Conservation (phyloP, 768 basidiomycete species). For the Xanthoconium stramineum region DNA sequence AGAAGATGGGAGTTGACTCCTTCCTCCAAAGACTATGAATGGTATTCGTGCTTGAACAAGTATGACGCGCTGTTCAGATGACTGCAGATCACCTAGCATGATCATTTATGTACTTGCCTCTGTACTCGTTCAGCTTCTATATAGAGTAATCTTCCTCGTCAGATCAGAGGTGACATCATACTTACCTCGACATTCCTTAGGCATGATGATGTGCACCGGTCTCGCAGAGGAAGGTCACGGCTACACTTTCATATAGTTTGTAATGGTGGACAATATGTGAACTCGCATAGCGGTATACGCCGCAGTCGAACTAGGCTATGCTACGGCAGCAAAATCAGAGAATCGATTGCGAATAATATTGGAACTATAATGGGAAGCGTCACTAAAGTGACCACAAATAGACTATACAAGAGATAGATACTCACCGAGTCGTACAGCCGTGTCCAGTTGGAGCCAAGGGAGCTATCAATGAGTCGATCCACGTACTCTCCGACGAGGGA, state of each 20-base stretch:
- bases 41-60: conserved; percentile 86
- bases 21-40: conserved; percentile 57
- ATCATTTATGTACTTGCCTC: conserved; percentile 3
- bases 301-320: background rate
- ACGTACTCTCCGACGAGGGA: conserved; percentile 81
- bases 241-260: conserved; percentile 1
- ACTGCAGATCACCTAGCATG: background rate
- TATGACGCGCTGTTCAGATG: conserved; percentile 61
- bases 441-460: conserved; percentile 92
- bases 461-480: conserved; percentile 86
- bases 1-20: conserved; percentile 1
- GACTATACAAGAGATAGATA: conserved; percentile 1
- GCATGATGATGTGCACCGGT: background rate
- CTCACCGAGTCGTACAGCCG: conserved; percentile 91
- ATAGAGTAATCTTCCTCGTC: background rate
- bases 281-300: background rate
- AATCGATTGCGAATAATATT: conserved; percentile 93
- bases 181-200: background rate
- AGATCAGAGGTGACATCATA: background rate
- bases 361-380: conserved; percentile 52
- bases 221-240: background rate
- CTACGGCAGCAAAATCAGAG: conserved; percentile 38
- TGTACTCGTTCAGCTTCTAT: background rate
- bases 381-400: background rate
- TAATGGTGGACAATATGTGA: background rate